Evolutionary conservation across 2,329 filamentous ascomycete genomes (phyloP).

Genomic region (Apiospora hydei): DNA sequence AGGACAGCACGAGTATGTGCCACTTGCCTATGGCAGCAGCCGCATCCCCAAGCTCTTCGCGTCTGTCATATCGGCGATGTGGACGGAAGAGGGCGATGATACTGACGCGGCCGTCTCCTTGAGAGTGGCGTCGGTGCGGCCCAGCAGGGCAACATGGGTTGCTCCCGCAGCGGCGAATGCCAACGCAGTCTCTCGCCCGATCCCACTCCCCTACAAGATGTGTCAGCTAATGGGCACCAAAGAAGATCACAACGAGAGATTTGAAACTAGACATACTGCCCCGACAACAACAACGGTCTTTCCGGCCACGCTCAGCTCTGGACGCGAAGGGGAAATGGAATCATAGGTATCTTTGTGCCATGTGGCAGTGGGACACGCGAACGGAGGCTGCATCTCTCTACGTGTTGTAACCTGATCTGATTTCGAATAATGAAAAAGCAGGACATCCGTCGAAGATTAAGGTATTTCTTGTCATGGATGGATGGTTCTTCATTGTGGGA

Average conservation of each 20-base stretch:
- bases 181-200: constrained; percentile 37
- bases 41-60: constrained; percentile 20
- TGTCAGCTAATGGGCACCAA: too few species aligned
- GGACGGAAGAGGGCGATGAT: constrained; percentile 22
- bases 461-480: too few species aligned
- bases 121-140: constrained; percentile 34
- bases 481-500: too few species aligned
- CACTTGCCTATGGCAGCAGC: too few species aligned
- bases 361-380: constrained; percentile 21
- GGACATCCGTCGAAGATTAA: too few species aligned
- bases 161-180: constrained; percentile 39
- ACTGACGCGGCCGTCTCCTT: constrained; percentile 31
- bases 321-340: constrained; percentile 31
- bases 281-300: constrained; percentile 44
- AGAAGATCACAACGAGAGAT: too few species aligned
- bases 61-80: constrained; percentile 28
- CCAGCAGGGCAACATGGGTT: constrained; percentile 38
- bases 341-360: constrained; percentile 33
- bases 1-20: too few species aligned
- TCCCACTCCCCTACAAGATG: constrained; percentile 32
- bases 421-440: too few species aligned
- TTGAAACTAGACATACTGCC: constrained; percentile 23
- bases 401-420: too few species aligned
- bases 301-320: constrained; percentile 34
- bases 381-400: background rate